Percentiles rank a stretch among this genome's conserved stretches.
Evolutionary conservation across 805 yeast genomes (phyloP).

Genomic region (Brettanomyces naardenensis): DNA sequence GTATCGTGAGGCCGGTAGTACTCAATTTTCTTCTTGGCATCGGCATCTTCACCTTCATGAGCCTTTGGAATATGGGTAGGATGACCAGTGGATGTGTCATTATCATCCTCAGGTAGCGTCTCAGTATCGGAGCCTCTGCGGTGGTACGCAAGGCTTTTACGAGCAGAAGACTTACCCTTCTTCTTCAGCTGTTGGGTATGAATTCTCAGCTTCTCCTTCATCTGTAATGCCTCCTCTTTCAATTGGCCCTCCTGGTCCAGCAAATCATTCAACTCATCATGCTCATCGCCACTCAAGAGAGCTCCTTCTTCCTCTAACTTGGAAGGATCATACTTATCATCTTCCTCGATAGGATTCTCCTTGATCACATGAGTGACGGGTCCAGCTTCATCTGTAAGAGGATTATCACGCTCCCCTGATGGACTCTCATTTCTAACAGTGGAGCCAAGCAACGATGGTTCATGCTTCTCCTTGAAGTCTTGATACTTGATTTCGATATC

Average conservation of each 20-base stretch:
- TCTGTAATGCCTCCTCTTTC: slow-evolving; percentile 36
- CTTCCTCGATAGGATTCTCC: slow-evolving; percentile 25
- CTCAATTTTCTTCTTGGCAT: background rate
- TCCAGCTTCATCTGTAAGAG: slow-evolving; percentile 5
- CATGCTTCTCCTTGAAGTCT: slow-evolving; percentile 37
- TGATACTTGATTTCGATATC: slow-evolving; percentile 47
- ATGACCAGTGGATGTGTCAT: background rate
- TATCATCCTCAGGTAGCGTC: background rate
- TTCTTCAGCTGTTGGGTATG: slow-evolving; percentile 3
- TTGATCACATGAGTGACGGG: slow-evolving; percentile 33
- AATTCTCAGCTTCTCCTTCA: slow-evolving; percentile 13
- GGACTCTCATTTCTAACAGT: slow-evolving; percentile 28
- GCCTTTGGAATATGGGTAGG: background rate
- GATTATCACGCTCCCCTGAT: slow-evolving; percentile 11
- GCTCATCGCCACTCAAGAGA: slow-evolving; percentile 49
- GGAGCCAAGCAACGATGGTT: slow-evolving; percentile 48
- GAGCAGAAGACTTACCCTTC: background rate
- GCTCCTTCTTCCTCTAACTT: slow-evolving; percentile 41
- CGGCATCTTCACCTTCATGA: background rate
- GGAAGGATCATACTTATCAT: slow-evolving; percentile 21
- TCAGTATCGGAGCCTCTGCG: slow-evolving; percentile 1
- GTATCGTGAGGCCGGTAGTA: slow-evolving; percentile 15
- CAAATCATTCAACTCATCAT: slow-evolving; percentile 43
- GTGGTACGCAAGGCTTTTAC: background rate
- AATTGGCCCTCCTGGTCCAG: slow-evolving; percentile 48